Base-by-base conservation (phyloP, 2,329 filamentous ascomycete genomes). In the Paecilomyces dactylethromorphus region DNA sequence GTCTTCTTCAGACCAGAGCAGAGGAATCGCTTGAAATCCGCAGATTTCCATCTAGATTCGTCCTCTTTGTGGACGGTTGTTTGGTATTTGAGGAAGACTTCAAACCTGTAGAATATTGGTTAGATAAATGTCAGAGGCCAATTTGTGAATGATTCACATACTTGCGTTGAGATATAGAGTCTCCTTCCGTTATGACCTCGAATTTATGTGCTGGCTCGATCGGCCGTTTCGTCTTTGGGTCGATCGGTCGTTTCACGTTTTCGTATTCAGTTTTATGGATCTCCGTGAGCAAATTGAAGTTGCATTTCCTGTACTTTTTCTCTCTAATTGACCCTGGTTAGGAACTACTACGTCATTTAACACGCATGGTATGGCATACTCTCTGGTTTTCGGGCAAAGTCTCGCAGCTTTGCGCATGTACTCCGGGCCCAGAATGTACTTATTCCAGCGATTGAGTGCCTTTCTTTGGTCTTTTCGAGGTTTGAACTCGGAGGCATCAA, bases 191-290 rank as follows among this genome's bases (percentile, higher is more conserved):
- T 50, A 71, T 76, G 52, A 81, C 74, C 63, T 81, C 77, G 56
- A 81, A 80, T 39, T 71, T 75, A 67, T 81, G 78, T 4, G 78
- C 78, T 33, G 79, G 79, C 64, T 79, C 78, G 32, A 81, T 69
- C 0, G 71, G 67, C n/a, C 66, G 64, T 60, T 78, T 75, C 11
- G 76, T 78, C 55, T 70, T 72, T 13, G 76, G 77, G 58, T 78
- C 76, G 49, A 76, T 66, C 5, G 78, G 78, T 15, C 74, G 72
- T 59, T 75, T 72, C 32, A 81, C 62, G 35, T 73, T 71, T 57
- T 63, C 59, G 58, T 81, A 80, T 67, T 81, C 79, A 5, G 74
- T 66, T 58, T 74, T 74, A 59, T 79, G 77, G 29, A 81, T 74
- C 2, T 71, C 71, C 8, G 70, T 60, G 49, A 68, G 59, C 4